Percentiles rank a stretch among this genome's conserved stretches.
Conservation (phyloP, 176 grass and related monocot species). For the Stipa capillata region DNA sequence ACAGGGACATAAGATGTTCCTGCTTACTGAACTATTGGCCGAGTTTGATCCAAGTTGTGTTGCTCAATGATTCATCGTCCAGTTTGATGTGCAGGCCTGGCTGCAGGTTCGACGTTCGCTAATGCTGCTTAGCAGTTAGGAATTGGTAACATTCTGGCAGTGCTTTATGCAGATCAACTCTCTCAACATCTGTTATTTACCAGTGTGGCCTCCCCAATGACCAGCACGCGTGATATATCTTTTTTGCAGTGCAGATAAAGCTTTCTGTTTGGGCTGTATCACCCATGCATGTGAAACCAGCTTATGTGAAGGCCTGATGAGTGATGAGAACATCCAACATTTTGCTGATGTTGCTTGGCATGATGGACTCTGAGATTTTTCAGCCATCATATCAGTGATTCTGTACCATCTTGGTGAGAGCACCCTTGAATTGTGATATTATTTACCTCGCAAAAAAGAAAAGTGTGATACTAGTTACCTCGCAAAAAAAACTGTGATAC, state of each 20-base stretch:
- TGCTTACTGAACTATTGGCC: neutral
- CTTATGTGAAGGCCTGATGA: no score
- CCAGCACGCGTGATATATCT: no score
- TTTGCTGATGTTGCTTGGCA: no score
- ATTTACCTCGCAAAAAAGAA: no score
- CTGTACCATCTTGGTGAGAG: slow-evolving; percentile 21
- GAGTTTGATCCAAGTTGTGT: neutral
- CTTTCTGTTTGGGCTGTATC: no score
- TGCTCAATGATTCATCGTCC: neutral
- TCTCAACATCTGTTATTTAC: neutral
- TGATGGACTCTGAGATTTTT: no score
- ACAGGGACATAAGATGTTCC: neutral
- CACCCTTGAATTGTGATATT: slow-evolving; percentile 38
- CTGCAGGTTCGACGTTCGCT: neutral
- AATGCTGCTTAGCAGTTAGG: neutral
- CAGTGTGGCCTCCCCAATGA: neutral
- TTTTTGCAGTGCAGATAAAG: no score
- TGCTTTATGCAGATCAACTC: neutral
- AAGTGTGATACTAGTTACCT: no score
- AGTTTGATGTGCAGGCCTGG: neutral
- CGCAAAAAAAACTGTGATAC: neutral
- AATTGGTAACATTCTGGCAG: neutral
- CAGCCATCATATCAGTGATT: neutral
- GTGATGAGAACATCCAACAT: no score
- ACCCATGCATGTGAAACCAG: no score